Base-by-base conservation (phyloP, 1,284 basidiomycete genomes). In the Cutaneotrichosporon cavernicola region DNA sequence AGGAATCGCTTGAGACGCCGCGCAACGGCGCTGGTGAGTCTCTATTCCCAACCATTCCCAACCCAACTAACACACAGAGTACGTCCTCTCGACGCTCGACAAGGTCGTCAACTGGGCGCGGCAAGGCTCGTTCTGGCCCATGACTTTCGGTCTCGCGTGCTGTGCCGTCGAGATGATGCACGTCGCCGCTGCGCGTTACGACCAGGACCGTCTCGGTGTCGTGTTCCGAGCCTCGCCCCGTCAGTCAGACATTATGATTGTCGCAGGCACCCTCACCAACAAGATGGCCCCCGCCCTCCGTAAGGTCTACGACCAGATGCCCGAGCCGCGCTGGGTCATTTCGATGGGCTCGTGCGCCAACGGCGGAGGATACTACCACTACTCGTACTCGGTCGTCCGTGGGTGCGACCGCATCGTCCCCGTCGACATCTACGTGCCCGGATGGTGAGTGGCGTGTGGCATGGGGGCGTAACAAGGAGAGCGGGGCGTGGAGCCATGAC, bases 291-390 rank as follows among this genome's bases (percentile, higher is more conserved):
- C 97, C 55, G 95, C 95, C 6, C 80, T 97, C 77, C 87, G 93
- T 76, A 96, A 93, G 75, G 91, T 95, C 57, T 96, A 97, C 79
- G 93, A 97, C 81, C 93, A 97, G 81, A 96, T 97, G 92, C 93
- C 93, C 31, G 91, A 94, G 74, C 92, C 92, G 70, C 86, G 91
- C 74, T 99, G 96, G 96, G 97, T 99, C 64, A 92, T 99, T 76
- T 97, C 93, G 32, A 99, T 99, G 97, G 97, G 97, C 58, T 97
- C 93, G 14, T 99, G 97, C 78, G 97, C 97, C 26, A 99, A 99
- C 81, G 96, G 96, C 46, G 95, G 95, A 66, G 96, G 95, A 11
- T 99, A 98, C 84, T 98, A 97, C 80, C 93, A 97, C 70, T 80
- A 98, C 82, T 97, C 94, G 40, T 99, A 99, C 84, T 94, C 94